Conservation (phyloP, 495 filamentous ascomycete species). For the Podospora pseudoanserina region DNA sequence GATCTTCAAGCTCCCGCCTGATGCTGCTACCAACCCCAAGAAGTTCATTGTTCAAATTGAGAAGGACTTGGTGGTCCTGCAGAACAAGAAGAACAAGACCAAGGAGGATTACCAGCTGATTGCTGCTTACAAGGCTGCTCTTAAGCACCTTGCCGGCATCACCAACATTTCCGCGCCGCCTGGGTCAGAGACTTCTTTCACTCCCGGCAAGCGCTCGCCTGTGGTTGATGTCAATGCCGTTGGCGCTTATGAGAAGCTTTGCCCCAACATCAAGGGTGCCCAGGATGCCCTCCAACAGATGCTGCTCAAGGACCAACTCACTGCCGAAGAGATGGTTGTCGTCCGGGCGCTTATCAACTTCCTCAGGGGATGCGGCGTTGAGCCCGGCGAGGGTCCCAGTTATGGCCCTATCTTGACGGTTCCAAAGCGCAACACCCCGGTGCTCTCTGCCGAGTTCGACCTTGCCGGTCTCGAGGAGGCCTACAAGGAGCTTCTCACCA, state of each 20-base stretch:
- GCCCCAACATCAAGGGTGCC: slow-evolving; percentile 24
- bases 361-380: not conserved
- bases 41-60: slow-evolving; percentile 28
- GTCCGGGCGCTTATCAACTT: not conserved
- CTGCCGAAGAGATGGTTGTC: slow-evolving; percentile 24
- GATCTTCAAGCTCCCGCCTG: slow-evolving; percentile 20
- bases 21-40: slow-evolving; percentile 25
- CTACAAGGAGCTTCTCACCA: slow-evolving; percentile 15
- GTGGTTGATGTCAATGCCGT: not conserved
- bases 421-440: slow-evolving; percentile 16
- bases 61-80: slow-evolving; percentile 23
- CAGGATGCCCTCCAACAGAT: slow-evolving; percentile 21
- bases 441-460: slow-evolving; percentile 17
- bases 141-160: slow-evolving; percentile 28
- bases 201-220: slow-evolving; percentile 25
- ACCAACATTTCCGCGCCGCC: slow-evolving; percentile 26
- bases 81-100: slow-evolving; percentile 33
- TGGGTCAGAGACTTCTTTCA: slow-evolving; percentile 26
- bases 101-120: slow-evolving; percentile 25
- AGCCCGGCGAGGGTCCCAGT: not conserved
- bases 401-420: not conserved
- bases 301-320: slow-evolving; percentile 25
- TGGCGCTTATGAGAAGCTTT: slow-evolving; percentile 15
- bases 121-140: slow-evolving; percentile 24
- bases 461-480: slow-evolving; percentile 20